Evolutionary conservation across 1,284 basidiomycete species (phyloP), one percentile per base, ranked within the genome.

Genomic region (Afroboletus lepidellus): DNA sequence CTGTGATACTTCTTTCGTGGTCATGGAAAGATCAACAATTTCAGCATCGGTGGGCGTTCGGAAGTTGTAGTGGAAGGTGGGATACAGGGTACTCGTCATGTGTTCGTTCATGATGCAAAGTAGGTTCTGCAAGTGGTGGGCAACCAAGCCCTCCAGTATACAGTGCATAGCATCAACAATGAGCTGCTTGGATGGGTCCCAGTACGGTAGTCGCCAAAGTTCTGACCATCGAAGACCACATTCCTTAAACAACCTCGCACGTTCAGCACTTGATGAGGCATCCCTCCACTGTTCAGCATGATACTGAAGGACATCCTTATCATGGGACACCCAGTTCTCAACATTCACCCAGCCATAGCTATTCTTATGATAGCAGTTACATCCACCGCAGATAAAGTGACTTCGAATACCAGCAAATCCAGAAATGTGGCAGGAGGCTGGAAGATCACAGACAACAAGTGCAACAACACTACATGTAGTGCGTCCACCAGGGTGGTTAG

Each of bases 111-210:
- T 48, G 20, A 60, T 15, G 6, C 39, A n/a, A 9, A 60, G 41
- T 1, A 60, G 46, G 4, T 11, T 54, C 6, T 27, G 18, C 0
- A n/a, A 11, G 9, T 62, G 50, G 32, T 53, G 57, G 2, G 39
- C 8, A 2, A 53, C 51, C 4, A 61, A 16, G 6, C 60, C 60
- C 24, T 61, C 41, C 2, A 60, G 27, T 1, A 63, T 33, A 20
- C 53, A 61, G 5, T 65, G 57, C 56, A 64, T 64, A 0, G 46
- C 27, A 18, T 64, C 47, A 15, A 64, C n/a, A 0, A 63, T 43
- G 3, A 60, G 53, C 20, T 62, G 58, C 0, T 3, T 0, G 0
- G 53, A 11, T 1, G 54, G 58, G 7, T 64, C 33, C 62, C 60
- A 64, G 24, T 64, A 63, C 4, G 56, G 56, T 2, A 62, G 33